Evolutionary conservation across 768 basidiomycete genomes (phyloP), one percentile per base, ranked within the genome.

Genomic region (Mycena floridula): DNA sequence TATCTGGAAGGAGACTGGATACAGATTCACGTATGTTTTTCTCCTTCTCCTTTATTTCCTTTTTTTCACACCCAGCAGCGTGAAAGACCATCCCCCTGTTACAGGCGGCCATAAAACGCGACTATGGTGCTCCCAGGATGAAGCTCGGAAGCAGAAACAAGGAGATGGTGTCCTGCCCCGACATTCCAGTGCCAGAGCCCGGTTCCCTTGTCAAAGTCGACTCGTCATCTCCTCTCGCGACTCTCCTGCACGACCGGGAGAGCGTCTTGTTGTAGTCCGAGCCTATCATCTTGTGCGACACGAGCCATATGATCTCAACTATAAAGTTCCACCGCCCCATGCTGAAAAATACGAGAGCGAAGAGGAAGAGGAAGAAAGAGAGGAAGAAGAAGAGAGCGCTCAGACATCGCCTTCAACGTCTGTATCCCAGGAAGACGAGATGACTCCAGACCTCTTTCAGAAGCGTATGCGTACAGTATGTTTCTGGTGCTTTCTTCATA

Each of bases 111-210:
- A 74, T 54, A 77, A 74, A 50, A 75, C 70, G 18, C 64, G 72
- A 25, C 62, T 72, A 15, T 73, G 72, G 70, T 77, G 73, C 57
- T 73, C 72, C 7, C 74, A 74, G 48, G 74, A 77, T 48, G 64
- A 66, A 41, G 65, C 66, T 15, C 68, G 73, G 25, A 37, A 16
- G 60, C 56, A 18, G 57, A 59, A 47, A 64, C 68, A 2, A 63
- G 66, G 25, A 53, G 61, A 22, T 61, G 67, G 11, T 65, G 60
- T 48, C 60, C 63, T 30, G 8, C 25, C 36, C n/a, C 67, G 69
- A 25, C 63, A 67, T 24, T 52, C 54, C 2, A 58, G 70, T 48
- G 68, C 69, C 1, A 73, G 71, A 48, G 53, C 58, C 15, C 59
- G 72, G 23, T 76, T 60, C 54, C 62, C 71, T 12, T 74, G 74